Base-by-base conservation (phyloP, 306 rosid species). In the Vigna hirtella region DNA sequence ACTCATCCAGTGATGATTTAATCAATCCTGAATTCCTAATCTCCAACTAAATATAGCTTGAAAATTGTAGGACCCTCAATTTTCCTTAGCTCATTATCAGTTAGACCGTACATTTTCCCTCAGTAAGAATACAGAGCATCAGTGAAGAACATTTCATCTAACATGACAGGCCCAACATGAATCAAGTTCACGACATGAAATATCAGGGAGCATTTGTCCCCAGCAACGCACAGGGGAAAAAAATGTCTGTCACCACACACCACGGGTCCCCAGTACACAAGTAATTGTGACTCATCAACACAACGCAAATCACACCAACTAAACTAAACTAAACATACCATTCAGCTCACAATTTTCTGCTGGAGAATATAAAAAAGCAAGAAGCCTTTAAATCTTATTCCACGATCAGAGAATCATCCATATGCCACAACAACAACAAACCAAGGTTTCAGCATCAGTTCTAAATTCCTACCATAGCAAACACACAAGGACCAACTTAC, bases 381-480 rank as follows among this genome's bases (percentile, higher is more conserved):
- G 47, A 28, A 56, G 28, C 2, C 45, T n/a, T 15, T 6, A 30
- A 70, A 15, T n/a, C 58, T 66, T 48, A 22, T 30, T 69, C 26
- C 26, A 22, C 34, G 20, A 42, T 11, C 28, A 40, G 42, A 59
- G 11, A 15, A 43, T 17, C 14, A 4, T 48, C 58, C 74, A 16
- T 2, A 70, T 50, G 61, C 47, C 16, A 34, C 20, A n/a, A 62
- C n/a, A 52, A 67, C n/a, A 52, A 67, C 14, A 34, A 61, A 64
- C 73, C 70, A 36, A 50, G 73, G 24, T 42, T 73, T 43, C 70
- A 75, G 38, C n/a, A 58, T 38, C 61, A 69, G 64, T 63, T 43
- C 16, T 51, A 74, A 40, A 56, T 36, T 20, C 70, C 48, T 71
- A 66, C 10, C 50, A 50, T 70, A 26, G 57, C 28, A 57, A 17